Conservation (phyloP, 306 rosid species). For the Prunus mongolica region DNA sequence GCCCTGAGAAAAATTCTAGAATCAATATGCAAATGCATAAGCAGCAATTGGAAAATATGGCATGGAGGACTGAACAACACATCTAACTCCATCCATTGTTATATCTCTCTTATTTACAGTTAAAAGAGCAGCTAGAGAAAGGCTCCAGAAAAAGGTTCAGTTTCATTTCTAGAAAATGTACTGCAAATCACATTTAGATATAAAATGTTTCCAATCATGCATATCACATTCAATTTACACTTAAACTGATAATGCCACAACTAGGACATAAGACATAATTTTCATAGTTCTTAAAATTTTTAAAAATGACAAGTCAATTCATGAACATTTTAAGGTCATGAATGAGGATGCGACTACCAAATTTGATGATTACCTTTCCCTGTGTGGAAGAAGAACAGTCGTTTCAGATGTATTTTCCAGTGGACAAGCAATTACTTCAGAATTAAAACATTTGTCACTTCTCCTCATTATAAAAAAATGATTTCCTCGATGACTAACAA, state of each 20-base stretch:
- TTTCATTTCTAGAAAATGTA: neutral
- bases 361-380: constrained; percentile 57
- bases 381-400: constrained; percentile 76
- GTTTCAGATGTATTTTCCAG: constrained; percentile 56
- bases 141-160: neutral
- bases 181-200: neutral
- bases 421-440: constrained; percentile 78
- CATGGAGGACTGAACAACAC: no score
- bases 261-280: neutral
- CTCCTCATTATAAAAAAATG: constrained; percentile 74
- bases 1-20: neutral
- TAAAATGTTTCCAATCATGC: neutral
- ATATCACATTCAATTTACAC: neutral
- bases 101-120: neutral
- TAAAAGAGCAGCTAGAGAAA: neutral
- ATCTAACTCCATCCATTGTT: neutral
- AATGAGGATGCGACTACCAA: neutral
- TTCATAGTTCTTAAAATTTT: neutral
- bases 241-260: neutral
- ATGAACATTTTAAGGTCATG: neutral
- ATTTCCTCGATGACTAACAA: constrained; percentile 77
- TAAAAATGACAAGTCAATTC: neutral
- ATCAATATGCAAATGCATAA: neutral
- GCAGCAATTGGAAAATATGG: constrained; percentile 2
- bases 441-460: constrained; percentile 71